phyloP scores from a whole-genome alignment of 23 red algal genomes.

The Agarophyton chilense region DNA sequence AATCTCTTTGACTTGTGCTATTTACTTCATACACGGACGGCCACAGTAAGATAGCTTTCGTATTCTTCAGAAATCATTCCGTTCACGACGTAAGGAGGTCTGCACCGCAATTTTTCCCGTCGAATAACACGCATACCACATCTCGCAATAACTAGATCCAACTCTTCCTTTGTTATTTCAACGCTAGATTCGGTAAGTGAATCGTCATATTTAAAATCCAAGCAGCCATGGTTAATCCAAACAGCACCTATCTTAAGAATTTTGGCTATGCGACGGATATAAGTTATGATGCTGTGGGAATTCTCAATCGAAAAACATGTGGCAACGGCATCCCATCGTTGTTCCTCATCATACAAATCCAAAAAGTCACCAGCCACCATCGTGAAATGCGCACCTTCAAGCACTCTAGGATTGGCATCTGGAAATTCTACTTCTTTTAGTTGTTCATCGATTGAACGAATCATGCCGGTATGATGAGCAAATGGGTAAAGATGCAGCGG shows the following conservation, averaged over 20 bases:
- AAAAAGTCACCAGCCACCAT: constrained; percentile 89
- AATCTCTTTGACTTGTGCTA: neutral
- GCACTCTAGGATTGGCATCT: constrained; percentile 67
- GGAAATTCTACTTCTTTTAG: constrained; percentile 69
- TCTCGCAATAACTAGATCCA: constrained; percentile 54
- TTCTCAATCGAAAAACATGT: constrained; percentile 85
- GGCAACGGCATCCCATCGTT: constrained; percentile 74
- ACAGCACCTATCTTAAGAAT: constrained; percentile 68
- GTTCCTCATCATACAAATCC: constrained; percentile 67
- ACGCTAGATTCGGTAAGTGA: constrained; percentile 58
- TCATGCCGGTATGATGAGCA: constrained; percentile 72
- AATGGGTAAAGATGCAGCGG: constrained; percentile 77
- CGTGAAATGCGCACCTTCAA: constrained; percentile 67
- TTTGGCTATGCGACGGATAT: constrained; percentile 50
- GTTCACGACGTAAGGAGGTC: constrained; percentile 48
- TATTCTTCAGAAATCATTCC: constrained; percentile 62
- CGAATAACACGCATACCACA: constrained; percentile 60
- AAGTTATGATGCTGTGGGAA: constrained; percentile 71
- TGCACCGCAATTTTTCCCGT: constrained; percentile 49
- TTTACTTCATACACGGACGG: constrained; percentile 35
- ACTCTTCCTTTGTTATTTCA: constrained; percentile 67
- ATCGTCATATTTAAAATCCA: constrained; percentile 69
- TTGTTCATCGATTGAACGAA: constrained; percentile 62
- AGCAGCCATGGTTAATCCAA: constrained; percentile 56
- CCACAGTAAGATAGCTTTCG: constrained; percentile 41